Evolutionary conservation across 441 rosid species (phyloP), one percentile per base, ranked within the genome.

Genomic region (Dalechampia spathulata): DNA sequence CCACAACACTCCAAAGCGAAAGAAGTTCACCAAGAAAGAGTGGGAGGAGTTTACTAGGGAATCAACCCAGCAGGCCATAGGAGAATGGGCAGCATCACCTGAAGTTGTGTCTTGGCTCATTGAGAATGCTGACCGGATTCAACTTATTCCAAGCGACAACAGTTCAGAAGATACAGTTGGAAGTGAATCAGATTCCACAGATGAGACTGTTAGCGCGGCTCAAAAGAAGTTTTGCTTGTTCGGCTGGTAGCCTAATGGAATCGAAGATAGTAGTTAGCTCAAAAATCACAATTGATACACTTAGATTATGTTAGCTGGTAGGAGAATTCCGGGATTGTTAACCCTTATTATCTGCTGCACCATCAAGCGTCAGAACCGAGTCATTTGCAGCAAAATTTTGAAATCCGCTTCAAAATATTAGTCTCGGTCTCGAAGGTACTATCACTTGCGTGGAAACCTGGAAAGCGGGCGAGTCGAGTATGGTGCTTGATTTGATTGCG

Each of bases 11-110:
- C 75, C 73, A 0, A 75, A 73, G 61, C 57, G 64, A 55, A 85
- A 71, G 81, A 85, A 65, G 72, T 52, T 83, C 60, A 71, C 96
- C 0, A 71, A 82, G 73, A 67, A 73, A 72, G 93, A 90, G 52
- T 87, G 87, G 93, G 83, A 87, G 49, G 89, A 87, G 63, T 81
- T 91, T 44, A 83, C 89, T 12, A 65, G 57, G 49, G 89, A 79
- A 55, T 83, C 97, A n/a, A 93, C 99, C n/a, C 74, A 69, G 40
- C 62, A 75, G 50, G 97, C 97, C 40, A 58, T 90, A 60, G 80
- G 85, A 6, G 95, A 80, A 44, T 72, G 93, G 76, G 62, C 81
- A 37, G 82, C 93, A 37, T 80, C 95, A 32, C 89, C 96, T 15
- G 89, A 83, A 49, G 86, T 85, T 64, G 56, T 85, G 1, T 73